These are phyloP conservation scores for Astrothelium macrocarpum DNA, from an alignment of 495 filamentous ascomycete species.

Conservation along the genomic window DNA sequence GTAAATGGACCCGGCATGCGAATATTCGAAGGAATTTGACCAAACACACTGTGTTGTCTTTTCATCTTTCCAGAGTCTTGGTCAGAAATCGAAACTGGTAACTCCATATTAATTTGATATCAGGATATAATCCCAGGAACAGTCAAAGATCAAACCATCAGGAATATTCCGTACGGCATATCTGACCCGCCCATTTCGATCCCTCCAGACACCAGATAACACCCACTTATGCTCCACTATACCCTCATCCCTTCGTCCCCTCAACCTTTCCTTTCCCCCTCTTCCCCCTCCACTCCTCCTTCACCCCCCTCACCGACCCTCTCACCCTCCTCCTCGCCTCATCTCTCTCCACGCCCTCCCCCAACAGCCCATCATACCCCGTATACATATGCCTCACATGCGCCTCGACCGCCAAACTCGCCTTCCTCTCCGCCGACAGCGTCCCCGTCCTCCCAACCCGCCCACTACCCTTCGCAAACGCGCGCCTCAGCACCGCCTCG, in stretches of 20 bases:
- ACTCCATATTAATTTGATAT: too few relatives aligned
- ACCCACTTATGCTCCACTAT: too few relatives aligned
- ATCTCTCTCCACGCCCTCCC: constrained; percentile 51
- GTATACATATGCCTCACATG: constrained; percentile 44
- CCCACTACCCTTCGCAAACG: constrained; percentile 43
- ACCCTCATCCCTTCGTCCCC: neutral
- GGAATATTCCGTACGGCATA: too few relatives aligned
- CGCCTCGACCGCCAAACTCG: constrained; percentile 39
- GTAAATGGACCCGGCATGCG: neutral
- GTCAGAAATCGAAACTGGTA: too few relatives aligned
- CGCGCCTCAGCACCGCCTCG: constrained; percentile 35
- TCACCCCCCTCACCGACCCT: constrained; percentile 35
- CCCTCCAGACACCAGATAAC: too few relatives aligned
- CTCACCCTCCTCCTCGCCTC: constrained; percentile 35
- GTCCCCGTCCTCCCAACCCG: constrained; percentile 39
- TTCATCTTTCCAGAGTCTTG: neutral
- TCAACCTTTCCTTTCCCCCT: neutral
- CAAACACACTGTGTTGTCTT: neutral
- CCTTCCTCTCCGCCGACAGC: constrained; percentile 33
- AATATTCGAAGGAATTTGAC: too few relatives aligned
- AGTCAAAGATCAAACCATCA: too few relatives aligned
- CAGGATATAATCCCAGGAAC: too few relatives aligned
- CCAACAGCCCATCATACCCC: constrained; percentile 37
- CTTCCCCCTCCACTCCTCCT: constrained; percentile 28
- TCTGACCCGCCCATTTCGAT: too few relatives aligned